These are phyloP conservation scores for Fomes fomentarius DNA, from an alignment of 1,284 basidiomycete genomes.

Conservation along the genomic window DNA sequence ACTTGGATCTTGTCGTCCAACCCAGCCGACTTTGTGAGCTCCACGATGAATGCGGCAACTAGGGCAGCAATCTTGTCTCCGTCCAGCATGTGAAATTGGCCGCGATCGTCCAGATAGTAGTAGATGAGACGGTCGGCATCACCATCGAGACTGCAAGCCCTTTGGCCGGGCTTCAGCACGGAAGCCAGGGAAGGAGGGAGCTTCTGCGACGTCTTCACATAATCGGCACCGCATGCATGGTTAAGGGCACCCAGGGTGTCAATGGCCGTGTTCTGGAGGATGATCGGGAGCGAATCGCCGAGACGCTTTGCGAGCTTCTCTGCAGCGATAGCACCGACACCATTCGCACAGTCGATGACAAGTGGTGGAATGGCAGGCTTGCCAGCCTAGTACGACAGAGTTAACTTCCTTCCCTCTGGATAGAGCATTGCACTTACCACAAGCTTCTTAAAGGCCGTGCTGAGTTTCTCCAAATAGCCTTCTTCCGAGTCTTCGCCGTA, in stretches of 20 bases:
- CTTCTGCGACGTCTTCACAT: constrained; percentile 91
- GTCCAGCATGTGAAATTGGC: constrained; percentile 90
- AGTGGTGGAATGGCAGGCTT: constrained; percentile 64
- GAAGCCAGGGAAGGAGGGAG: constrained; percentile 76
- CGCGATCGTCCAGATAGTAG: constrained; percentile 83
- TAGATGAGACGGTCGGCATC: constrained; percentile 98
- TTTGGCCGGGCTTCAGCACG: constrained; percentile 66
- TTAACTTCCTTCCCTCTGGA: background rate
- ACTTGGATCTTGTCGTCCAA: constrained; percentile 77
- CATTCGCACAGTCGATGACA: constrained; percentile 96
- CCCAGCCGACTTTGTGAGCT: constrained; percentile 85
- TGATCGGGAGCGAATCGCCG: constrained; percentile 55
- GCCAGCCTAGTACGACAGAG: constrained; percentile 50
- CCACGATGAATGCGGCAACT: constrained; percentile 91
- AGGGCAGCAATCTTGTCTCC: constrained; percentile 98
- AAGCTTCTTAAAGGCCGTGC: constrained; percentile 85
- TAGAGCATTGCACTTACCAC: constrained; percentile 58
- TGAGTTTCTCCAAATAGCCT: constrained; percentile 89
- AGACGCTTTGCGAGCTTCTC: constrained; percentile 60
- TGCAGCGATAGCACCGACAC: constrained; percentile 85
- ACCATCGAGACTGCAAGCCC: constrained; percentile 94
- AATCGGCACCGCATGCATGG: constrained; percentile 92
- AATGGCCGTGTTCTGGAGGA: constrained; percentile 71
- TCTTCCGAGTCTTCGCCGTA: constrained; percentile 87
- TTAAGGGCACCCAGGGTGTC: constrained; percentile 81